Evolutionary conservation across 169 alveolate species (phyloP).

Genomic region (Plasmodium reichenowi): DNA sequence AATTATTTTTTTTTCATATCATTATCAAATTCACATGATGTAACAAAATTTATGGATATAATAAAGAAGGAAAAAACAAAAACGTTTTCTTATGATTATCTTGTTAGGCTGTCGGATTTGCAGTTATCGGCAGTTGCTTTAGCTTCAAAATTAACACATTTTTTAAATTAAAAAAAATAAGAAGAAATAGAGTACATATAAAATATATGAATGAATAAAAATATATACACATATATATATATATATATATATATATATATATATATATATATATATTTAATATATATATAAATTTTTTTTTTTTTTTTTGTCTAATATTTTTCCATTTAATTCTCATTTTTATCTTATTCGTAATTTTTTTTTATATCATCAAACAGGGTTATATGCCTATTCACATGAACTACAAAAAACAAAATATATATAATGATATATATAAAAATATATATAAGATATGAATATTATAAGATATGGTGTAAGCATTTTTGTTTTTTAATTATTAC

Average conservation of each 20-base stretch:
- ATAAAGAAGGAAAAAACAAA: slow-evolving; percentile 12
- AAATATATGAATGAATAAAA: neutral
- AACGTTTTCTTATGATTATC: slow-evolving; percentile 25
- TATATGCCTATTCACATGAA: slow-evolving; percentile 20
- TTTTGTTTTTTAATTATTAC: slow-evolving; percentile 20
- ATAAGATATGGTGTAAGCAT: neutral
- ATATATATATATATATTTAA: neutral
- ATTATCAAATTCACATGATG: slow-evolving; percentile 18
- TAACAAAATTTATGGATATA: slow-evolving; percentile 35
- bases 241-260: neutral
- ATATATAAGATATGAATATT: neutral
- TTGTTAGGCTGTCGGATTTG: slow-evolving; percentile 37
- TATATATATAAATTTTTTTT: neutral
- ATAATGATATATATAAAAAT: neutral
- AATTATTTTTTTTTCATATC: slow-evolving; percentile 56
- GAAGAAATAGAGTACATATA: neutral
- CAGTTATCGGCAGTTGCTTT: slow-evolving; percentile 26
- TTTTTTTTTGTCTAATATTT: neutral
- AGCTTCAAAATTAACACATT: slow-evolving; percentile 40
- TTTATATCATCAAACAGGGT: slow-evolving; percentile 37
- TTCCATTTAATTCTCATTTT: no score
- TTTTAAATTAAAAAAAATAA: slow-evolving; percentile 18
- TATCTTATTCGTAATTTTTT: slow-evolving; percentile 11
- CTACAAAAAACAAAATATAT: slow-evolving; percentile 9
- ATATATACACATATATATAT: neutral